Conservation (phyloP, 306 rosid genomes). For the Rosa lucieae region DNA sequence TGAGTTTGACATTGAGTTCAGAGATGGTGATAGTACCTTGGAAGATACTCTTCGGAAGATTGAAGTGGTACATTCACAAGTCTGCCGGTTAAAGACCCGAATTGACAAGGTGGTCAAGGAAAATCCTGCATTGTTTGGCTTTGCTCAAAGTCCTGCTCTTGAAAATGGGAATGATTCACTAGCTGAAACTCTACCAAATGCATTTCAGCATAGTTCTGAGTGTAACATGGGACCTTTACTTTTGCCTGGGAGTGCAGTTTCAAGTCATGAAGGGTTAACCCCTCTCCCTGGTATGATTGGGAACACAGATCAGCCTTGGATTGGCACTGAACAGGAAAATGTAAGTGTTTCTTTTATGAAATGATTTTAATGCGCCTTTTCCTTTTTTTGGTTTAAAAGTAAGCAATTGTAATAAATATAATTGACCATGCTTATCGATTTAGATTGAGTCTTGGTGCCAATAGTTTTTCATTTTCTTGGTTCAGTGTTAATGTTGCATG, state of each 20-base stretch:
- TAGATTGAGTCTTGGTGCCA: not conserved
- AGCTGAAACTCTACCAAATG: conserved; percentile 32
- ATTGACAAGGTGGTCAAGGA: conserved; percentile 46
- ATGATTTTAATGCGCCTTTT: conserved; percentile 4
- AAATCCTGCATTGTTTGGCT: conserved; percentile 31
- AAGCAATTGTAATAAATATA: conserved; percentile 8
- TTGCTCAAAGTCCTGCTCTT: conserved; percentile 28
- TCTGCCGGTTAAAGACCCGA: conserved; percentile 51
- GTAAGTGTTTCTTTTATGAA: conserved; percentile 40
- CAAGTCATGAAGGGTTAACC: conserved; percentile 35
- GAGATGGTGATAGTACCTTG: conserved; percentile 42
- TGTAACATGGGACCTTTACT: conserved; percentile 33
- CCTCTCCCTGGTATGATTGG: conserved; percentile 33
- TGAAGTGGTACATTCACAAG: conserved; percentile 47
- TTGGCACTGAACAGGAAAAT: conserved; percentile 29
- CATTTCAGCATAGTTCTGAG: conserved; percentile 40
- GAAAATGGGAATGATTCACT: conserved; percentile 29
- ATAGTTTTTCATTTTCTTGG: not conserved
- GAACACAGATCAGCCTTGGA: conserved; percentile 35
- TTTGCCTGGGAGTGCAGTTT: conserved; percentile 35
- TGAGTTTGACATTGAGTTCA: conserved; percentile 37
- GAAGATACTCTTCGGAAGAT: conserved; percentile 42
- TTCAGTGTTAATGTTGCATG: not conserved
- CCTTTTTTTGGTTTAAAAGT: not conserved
- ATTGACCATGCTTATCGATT: conserved; percentile 6